Evolutionary conservation across 768 basidiomycete species (phyloP), one percentile per base, ranked within the genome.

Genomic region (Hortiboletus campestris): DNA sequence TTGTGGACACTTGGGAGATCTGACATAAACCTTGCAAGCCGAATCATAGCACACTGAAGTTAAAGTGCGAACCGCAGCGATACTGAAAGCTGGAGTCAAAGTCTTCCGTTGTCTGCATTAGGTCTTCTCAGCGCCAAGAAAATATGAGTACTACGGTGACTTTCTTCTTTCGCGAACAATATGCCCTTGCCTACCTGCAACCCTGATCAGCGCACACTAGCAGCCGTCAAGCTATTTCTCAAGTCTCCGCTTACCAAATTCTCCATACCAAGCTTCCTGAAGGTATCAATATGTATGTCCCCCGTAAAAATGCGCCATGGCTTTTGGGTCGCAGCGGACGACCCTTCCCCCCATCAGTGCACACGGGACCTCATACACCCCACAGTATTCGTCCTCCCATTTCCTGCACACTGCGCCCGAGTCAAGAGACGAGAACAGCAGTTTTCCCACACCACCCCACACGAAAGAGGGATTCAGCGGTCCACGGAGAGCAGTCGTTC

Each of bases 381-480:
- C 60, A 8, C 84, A 84, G 34, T 82, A 82, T 43, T 77, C 63
- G 8, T 62, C 63, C 2, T 72, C 72, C 84, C 83, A 84, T 6
- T 67, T 53, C 52, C 82, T 81, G 56, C 73, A 77, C 9, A 80
- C 25, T 1, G 55, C 41, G 0, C 72, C 75, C 2, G 71, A 31
- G 53, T 79, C 72, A 1, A 31, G 31, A 9, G 57, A 45, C 2
- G 28, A 14, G 17, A 55, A 0, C 2, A 59, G 10, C 1, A 6
- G 11, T 36, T 53, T 61, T 2, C 46, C 43, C n/a, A 56, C 10
- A 3, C 67, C 10, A 3, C 67, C 67, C 38, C 48, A 69, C 6
- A 67, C 0, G 22, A 67, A 48, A 12, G 55, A 62, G 12, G 60
- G 55, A 28, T 39, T 59, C 2, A 60, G 39, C 3, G 68, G 68